phyloP scores from a whole-genome alignment of 495 filamentous ascomycete genomes.

The Penicillium crystallinum region DNA sequence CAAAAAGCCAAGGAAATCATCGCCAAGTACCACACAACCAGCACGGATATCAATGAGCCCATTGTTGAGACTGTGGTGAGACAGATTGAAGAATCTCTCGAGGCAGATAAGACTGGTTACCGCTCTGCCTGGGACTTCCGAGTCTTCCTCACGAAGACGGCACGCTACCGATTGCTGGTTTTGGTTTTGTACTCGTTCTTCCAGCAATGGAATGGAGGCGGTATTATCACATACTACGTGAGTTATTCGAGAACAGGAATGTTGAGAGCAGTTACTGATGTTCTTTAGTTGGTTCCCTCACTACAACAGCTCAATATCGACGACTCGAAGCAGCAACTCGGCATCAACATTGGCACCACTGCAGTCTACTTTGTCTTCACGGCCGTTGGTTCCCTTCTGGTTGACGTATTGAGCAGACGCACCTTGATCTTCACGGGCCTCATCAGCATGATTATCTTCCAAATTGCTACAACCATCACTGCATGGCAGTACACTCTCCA shows the following conservation, averaged over 20 bases:
- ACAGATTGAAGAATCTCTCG: constrained; percentile 40
- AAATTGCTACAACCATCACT: constrained; percentile 36
- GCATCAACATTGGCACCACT: constrained; percentile 36
- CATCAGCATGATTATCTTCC: constrained; percentile 34
- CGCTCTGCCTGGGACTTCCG: constrained; percentile 34
- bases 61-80: constrained; percentile 34
- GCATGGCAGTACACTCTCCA: constrained; percentile 32
- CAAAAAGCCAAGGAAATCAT: constrained; percentile 32
- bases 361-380: constrained; percentile 39
- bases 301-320: constrained; percentile 31
- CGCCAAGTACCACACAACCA: constrained; percentile 36
- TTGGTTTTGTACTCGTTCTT: constrained; percentile 38
- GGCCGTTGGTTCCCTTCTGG: constrained; percentile 30
- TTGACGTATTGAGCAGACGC: constrained; percentile 33
- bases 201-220: constrained; percentile 43
- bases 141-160: constrained; percentile 33
- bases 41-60: constrained; percentile 31
- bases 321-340: constrained; percentile 26
- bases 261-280: not conserved
- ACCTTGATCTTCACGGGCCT: constrained; percentile 36
- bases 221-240: constrained; percentile 40
- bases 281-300: constrained; percentile 32
- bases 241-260: not conserved
- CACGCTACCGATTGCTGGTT: constrained; percentile 33
- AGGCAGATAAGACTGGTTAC: constrained; percentile 23